These are phyloP conservation scores for Neopestalotiopsis sp. DNA, from an alignment of 2,329 filamentous ascomycete genomes.

Conservation along the genomic window DNA sequence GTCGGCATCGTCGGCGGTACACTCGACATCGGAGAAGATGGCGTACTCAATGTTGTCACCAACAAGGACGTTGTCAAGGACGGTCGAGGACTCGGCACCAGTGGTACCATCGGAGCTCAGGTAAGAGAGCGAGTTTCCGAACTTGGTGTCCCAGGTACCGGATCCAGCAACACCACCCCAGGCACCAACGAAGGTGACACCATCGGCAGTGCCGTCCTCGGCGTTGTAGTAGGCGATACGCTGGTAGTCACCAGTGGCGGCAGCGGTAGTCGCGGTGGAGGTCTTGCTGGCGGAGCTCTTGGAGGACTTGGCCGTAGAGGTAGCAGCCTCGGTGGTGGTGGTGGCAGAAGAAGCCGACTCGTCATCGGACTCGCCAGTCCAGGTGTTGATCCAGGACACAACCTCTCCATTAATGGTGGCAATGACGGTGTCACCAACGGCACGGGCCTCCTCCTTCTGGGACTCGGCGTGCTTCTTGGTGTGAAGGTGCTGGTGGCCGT, in stretches of 20 bases:
- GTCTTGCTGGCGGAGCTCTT: conserved; percentile 24
- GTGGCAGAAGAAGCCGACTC: conserved; percentile 26
- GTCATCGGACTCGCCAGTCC: conserved; percentile 40
- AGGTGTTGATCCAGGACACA: conserved; percentile 65
- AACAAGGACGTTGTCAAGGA: conserved; percentile 45
- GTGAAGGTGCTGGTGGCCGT: conserved; percentile 59
- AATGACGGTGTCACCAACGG: conserved; percentile 51
- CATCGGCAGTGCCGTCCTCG: conserved; percentile 43
- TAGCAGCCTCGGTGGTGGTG: conserved; percentile 21
- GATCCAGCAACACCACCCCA: conserved; percentile 48
- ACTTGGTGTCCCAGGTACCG: conserved; percentile 47
- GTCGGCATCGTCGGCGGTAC: conserved; percentile 36
- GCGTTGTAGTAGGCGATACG: conserved; percentile 54
- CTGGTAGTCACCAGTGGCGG: conserved; percentile 40
- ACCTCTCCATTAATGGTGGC: conserved; percentile 64
- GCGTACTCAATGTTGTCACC: conserved; percentile 51
- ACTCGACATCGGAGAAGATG: conserved; percentile 51
- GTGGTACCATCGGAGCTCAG: conserved; percentile 47
- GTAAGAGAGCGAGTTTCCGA: conserved; percentile 53
- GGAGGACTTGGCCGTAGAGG: conserved; percentile 20
- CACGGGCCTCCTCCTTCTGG: conserved; percentile 52
- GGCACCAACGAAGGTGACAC: conserved; percentile 55
- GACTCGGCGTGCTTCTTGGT: conserved; percentile 42
- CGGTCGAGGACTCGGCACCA: conserved; percentile 44
- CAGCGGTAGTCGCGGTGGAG: conserved; percentile 13